Conservation (phyloP, 192 early-diverging fungal genomes). For the Backusella circina region DNA sequence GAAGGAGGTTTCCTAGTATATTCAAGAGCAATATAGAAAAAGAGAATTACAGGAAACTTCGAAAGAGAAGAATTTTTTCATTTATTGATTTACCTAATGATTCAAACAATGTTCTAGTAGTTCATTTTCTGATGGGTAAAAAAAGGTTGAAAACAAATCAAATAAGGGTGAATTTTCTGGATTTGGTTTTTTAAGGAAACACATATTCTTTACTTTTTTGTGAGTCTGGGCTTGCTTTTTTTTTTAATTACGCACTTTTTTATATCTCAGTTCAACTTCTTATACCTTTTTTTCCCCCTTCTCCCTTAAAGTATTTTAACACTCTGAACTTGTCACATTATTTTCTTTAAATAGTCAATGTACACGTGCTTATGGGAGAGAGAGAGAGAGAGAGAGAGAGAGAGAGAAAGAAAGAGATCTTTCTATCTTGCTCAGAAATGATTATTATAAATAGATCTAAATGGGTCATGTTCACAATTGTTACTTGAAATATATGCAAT, state of each 20-base stretch:
- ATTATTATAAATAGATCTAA: not conserved
- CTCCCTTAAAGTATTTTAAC: not conserved
- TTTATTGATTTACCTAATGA: not conserved
- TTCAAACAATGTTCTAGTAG: not conserved
- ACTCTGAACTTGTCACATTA: not conserved
- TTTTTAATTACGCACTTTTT: not conserved
- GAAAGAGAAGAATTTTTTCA: not conserved
- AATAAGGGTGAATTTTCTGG: conserved; percentile 1
- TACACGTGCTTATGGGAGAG: not conserved
- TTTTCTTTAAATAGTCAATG: not conserved
- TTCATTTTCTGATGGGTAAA: not conserved
- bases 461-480: not conserved
- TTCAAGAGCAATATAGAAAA: not conserved
- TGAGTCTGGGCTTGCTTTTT: not conserved
- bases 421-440: not conserved
- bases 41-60: not conserved
- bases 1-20: not conserved
- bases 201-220: not conserved
- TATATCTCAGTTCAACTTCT: not conserved
- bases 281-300: not conserved
- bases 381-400: no score
- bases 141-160: not conserved
- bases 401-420: not conserved
- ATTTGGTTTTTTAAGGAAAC: not conserved
- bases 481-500: not conserved